These are phyloP conservation scores for Picocystis sp. DNA, from an alignment of 163 green algal genomes.

Conservation along the genomic window DNA sequence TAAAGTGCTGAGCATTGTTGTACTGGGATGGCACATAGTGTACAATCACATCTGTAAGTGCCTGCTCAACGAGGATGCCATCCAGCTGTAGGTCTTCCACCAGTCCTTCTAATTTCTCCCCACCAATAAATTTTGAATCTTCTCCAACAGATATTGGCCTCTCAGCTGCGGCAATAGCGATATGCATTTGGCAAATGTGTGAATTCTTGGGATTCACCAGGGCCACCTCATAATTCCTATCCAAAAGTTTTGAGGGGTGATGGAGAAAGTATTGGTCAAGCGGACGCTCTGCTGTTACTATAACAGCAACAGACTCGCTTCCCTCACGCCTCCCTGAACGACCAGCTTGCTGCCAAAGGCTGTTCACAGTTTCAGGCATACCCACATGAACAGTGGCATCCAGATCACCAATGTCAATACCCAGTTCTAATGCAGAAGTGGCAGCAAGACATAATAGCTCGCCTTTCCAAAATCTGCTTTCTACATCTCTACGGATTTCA, in stretches of 20 bases:
- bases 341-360: conserved; percentile 17
- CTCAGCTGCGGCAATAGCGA: no score
- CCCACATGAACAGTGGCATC: conserved; percentile 20
- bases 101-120: no score
- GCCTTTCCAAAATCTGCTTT: conserved; percentile 9
- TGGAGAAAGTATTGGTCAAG: conserved; percentile 3
- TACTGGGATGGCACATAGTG: no score
- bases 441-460: conserved; percentile 10
- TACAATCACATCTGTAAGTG: no score
- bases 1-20: no score
- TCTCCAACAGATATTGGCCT: no score
- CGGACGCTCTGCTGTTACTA: conserved; percentile 11
- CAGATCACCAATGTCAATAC: conserved; percentile 18
- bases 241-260: no score
- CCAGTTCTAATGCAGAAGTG: conserved; percentile 18
- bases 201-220: conserved; percentile 6
- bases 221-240: not conserved
- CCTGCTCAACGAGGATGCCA: no score
- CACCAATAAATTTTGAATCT: no score
- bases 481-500: conserved; percentile 10
- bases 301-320: conserved; percentile 8
- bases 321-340: conserved; percentile 10
- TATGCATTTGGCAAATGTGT: no score
- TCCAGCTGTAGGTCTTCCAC: no score
- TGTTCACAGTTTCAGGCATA: conserved; percentile 12